Evolutionary conservation across 805 yeast genomes (phyloP).

Genomic region (Blastobotrys attinorum): DNA sequence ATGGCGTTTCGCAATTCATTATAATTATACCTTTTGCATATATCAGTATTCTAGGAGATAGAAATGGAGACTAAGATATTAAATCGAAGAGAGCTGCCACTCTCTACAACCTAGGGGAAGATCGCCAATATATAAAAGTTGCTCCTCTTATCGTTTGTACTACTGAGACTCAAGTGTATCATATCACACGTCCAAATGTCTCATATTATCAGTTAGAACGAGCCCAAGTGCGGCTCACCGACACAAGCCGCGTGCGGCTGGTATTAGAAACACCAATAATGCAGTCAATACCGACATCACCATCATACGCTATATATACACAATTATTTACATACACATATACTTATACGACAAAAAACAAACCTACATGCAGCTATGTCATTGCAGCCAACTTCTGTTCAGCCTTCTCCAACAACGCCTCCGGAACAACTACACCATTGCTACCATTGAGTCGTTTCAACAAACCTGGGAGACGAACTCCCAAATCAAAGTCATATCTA

Average conservation of each 20-base stretch:
- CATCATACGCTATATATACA: not conserved
- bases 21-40: not conserved
- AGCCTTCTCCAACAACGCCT: not conserved
- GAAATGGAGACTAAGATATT: not conserved
- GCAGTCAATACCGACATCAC: not conserved
- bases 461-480: conserved; percentile 8
- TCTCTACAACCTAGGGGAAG: no score
- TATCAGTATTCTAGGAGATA: not conserved
- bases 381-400: not conserved
- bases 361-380: no score
- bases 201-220: no score
- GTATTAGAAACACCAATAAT: not conserved
- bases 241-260: no score
- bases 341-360: no score
- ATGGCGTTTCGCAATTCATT: no score
- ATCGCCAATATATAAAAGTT: no score
- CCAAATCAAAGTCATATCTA: conserved; percentile 5
- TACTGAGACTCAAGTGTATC: no score
- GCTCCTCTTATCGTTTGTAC: no score
- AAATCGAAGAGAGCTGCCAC: not conserved
- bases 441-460: conserved; percentile 1
- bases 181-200: no score
- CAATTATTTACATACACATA: not conserved
- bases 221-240: no score
- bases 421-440: conserved; percentile 10